Conservation (phyloP, 495 filamentous ascomycete species). For the Aspergillus nidulans region DNA sequence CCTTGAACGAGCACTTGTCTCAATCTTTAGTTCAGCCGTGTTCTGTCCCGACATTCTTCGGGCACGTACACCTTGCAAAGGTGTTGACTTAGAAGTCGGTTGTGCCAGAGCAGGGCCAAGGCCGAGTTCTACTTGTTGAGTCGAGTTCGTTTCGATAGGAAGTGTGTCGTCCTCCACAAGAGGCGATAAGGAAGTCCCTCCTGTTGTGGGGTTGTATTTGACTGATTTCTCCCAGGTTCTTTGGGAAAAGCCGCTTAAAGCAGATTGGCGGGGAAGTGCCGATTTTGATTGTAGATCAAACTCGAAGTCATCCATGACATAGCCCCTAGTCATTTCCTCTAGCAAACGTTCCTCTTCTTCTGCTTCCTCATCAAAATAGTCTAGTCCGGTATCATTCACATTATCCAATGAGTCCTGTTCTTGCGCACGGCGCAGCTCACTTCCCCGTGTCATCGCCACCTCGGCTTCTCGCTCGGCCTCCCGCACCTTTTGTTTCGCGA, state of each 20-base stretch:
- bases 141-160: constrained; percentile 25
- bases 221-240: constrained; percentile 86
- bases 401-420: constrained; percentile 29
- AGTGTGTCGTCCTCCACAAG: constrained; percentile 61
- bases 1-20: constrained; percentile 57
- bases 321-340: constrained; percentile 88
- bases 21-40: constrained; percentile 81
- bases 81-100: constrained; percentile 30
- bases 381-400: constrained; percentile 33
- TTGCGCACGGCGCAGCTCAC: constrained; percentile 36
- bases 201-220: constrained; percentile 70
- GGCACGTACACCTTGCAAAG: constrained; percentile 61
- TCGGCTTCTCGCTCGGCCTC: constrained; percentile 75
- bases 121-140: constrained; percentile 27
- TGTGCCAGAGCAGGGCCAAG: not conserved
- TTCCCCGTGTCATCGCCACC: constrained; percentile 49
- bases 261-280: constrained; percentile 79
- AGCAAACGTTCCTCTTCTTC: constrained; percentile 88
- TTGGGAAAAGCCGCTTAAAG: constrained; percentile 78
- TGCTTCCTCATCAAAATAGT: constrained; percentile 67
- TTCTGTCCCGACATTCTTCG: constrained; percentile 78
- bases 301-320: constrained; percentile 82
- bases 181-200: constrained; percentile 68
- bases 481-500: constrained; percentile 73
- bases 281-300: constrained; percentile 71